A percentile compares a stretch with the other conserved stretches of the same genome.
Conservation (phyloP, 2,329 filamentous ascomycete species). For the Fusarium paranaense region DNA sequence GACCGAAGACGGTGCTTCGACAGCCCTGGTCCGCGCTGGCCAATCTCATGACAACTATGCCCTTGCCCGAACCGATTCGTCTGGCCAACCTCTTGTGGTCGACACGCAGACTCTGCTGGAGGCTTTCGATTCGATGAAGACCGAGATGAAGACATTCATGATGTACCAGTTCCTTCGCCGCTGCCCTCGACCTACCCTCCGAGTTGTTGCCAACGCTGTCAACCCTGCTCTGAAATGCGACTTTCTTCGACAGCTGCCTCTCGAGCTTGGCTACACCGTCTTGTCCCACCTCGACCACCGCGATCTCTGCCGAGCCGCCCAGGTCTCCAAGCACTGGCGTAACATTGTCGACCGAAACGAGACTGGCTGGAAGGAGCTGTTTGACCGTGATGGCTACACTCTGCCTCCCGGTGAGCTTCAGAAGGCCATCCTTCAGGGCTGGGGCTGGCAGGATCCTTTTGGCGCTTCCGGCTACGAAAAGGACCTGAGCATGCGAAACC, state of each 20-base stretch:
- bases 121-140: conserved; percentile 89
- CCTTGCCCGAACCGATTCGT: conserved; percentile 41
- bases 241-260: conserved; percentile 84
- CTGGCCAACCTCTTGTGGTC: conserved; percentile 61
- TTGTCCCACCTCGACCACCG: conserved; percentile 86
- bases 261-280: conserved; percentile 89
- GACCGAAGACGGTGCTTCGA: conserved; percentile 45
- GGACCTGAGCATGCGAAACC: conserved; percentile 75
- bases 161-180: conserved; percentile 95
- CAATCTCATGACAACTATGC: conserved; percentile 41
- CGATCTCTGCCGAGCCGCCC: conserved; percentile 89
- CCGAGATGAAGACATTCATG: conserved; percentile 92
- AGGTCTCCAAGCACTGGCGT: conserved; percentile 95
- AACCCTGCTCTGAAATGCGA: conserved; percentile 96
- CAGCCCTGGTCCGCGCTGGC: conserved; percentile 42
- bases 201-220: conserved; percentile 89
- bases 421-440: conserved; percentile 88
- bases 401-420: conserved; percentile 86
- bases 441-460: conserved; percentile 95
- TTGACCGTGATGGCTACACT: conserved; percentile 85
- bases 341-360: conserved; percentile 92
- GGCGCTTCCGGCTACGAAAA: conserved; percentile 81
- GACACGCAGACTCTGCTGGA: conserved; percentile 90
- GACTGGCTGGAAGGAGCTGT: conserved; percentile 92
- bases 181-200: conserved; percentile 87